Evolutionary conservation across 1,284 basidiomycete genomes (phyloP), one percentile per base, ranked within the genome.

Genomic region (Microbotryum intermedium): DNA sequence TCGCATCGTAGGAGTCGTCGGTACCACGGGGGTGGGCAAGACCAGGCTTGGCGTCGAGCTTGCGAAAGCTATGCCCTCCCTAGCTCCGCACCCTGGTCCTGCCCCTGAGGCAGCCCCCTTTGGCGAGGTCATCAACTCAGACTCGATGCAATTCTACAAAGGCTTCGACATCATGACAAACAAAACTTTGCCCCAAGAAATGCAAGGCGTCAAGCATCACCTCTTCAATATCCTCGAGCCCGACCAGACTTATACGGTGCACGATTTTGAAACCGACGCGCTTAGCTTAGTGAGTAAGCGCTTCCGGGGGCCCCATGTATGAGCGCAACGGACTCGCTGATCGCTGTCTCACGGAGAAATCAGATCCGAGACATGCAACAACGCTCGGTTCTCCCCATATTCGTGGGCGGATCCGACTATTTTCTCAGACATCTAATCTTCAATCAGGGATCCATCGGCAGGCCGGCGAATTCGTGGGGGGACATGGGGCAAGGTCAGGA

Each of bases 131-230:
- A 87, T 97, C 72, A 95, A 94, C 69, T 89, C 92, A 7, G 94
- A 97, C 75, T 85, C 93, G 5, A 97, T 98, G 93, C 94, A 98
- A 75, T 85, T 92, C 13, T 97, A 97, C 74, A 78, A 79, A 21
- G 92, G 93, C 0, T 80, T 97, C 71, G 88, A 97, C 73, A 79
- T 94, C 56, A 86, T 97, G 69, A 97, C 94, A n/a, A 97, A 97
- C 76, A 97, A 98, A 76, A 82, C 92, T 11, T 84, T 89, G 0
- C 67, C 77, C 23, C 76, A 79, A 42, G 91, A 97, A 74, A 84
- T 82, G 74, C 78, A 81, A 51, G 90, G 87, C 1, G 78, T 97
- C 23, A 84, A 85, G 49, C 94, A 98, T 77, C 84, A 89, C 65
- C 80, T 97, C 7, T 85, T 98, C 81, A 86, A 83, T 55, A 85